Base-by-base conservation (phyloP, 2,329 filamentous ascomycete genomes). In the Aspergillus ustus region DNA sequence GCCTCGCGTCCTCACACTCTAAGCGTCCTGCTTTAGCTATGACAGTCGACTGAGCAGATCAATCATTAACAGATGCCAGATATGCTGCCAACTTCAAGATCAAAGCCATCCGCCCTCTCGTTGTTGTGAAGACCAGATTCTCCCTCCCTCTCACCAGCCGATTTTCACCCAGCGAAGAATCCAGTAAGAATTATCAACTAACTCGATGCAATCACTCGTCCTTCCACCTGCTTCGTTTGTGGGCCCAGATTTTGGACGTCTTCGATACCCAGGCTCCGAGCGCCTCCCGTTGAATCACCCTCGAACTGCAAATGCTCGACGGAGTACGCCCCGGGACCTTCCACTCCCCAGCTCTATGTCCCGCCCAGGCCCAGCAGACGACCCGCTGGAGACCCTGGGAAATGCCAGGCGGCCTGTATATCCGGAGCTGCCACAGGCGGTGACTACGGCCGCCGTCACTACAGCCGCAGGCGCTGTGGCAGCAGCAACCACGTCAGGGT, bases 341-440 rank as follows among this genome's bases (percentile, higher is more conserved):
- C 71, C 76, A 57, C 68, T 72, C 66, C 71, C 74, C 70, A 74
- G 74, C 76, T 75, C 75, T 74, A 80, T 80, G 78, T 79, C 78
- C 70, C 74, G 75, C 68, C 75, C 77, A 67, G 73, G 75, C 65
- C 71, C 72, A 66, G 71, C 69, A 63, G 73, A 75, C 61, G 73
- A 74, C 63, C 73, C 75, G 67, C 66, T 72, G 68, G 75, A 77
- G 66, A 72, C 71, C 67, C 70, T 76, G 68, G 73, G 72, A 68
- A 70, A 72, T 60, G 67, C 70, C 57, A 73, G 73, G 59, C 70
- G 72, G 43, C 61, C 68, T 59, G 70, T 70, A 64, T 72, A 72
- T 63, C 72, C 73, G 57, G 66, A 72, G 25, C 67, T 72, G 51
- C 69, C 72, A 29, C 67, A 67, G 31, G 57, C 67, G 29, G 63